Evolutionary conservation across 495 filamentous ascomycete genomes (phyloP).

Genomic region (Xylaria acuta): DNA sequence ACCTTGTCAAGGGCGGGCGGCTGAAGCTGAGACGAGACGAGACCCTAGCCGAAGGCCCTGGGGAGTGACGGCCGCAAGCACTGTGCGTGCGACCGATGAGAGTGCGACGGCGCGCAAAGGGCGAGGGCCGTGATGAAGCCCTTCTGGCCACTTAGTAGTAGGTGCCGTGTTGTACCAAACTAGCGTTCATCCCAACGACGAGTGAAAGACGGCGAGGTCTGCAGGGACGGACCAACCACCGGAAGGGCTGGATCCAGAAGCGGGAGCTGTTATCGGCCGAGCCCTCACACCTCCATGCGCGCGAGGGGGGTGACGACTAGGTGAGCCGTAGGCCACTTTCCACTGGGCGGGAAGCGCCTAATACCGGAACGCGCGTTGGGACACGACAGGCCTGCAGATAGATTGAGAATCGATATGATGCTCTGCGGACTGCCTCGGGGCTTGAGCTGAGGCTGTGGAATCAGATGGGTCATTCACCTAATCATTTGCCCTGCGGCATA

Average conservation of each 20-base stretch:
- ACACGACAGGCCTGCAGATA: constrained; percentile 12
- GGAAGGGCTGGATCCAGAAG: constrained; percentile 37
- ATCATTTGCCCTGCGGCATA: constrained; percentile 1
- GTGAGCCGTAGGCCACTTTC: constrained; percentile 12
- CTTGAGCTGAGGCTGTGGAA: constrained; percentile 12
- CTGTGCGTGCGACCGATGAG: constrained; percentile 28
- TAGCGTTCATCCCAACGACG: constrained; percentile 40
- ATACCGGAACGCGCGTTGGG: constrained; percentile 17
- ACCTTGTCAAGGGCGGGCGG: constrained; percentile 35
- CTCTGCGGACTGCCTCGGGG: constrained; percentile 10
- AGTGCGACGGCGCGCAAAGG: constrained; percentile 24
- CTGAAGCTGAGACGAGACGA: constrained; percentile 42
- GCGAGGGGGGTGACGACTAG: constrained; percentile 31
- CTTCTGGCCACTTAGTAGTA: constrained; percentile 37
- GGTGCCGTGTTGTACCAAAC: background rate
- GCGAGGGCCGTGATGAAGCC: constrained; percentile 29
- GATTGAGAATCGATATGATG: constrained; percentile 4
- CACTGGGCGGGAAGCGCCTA: constrained; percentile 27
- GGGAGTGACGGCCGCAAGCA: constrained; percentile 23
- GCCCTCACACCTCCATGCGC: constrained; percentile 24
- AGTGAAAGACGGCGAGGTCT: constrained; percentile 38
- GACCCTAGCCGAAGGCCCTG: constrained; percentile 29
- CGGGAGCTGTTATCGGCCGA: constrained; percentile 42
- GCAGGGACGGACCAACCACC: constrained; percentile 43
- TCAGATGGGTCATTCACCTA: constrained; percentile 5